These are phyloP conservation scores for Immersiporthe knoxdaviesiana DNA, from an alignment of 2,329 filamentous ascomycete genomes.

Conservation along the genomic window DNA sequence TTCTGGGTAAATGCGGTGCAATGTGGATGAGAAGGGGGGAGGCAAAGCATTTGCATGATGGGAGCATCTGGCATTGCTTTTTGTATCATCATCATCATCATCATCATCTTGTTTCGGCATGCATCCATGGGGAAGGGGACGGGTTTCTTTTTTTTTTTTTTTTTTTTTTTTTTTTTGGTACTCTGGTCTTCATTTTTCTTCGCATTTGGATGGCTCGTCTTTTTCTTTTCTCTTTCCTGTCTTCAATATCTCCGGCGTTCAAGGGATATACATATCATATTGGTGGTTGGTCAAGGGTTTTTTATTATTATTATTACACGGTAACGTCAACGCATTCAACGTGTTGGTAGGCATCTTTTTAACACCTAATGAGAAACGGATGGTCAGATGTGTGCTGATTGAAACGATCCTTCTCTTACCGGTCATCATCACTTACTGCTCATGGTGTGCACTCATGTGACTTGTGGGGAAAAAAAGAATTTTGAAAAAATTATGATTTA, in stretches of 20 bases:
- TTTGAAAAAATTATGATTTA: not conserved
- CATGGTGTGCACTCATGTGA: not conserved
- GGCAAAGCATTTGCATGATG: conserved; percentile 18
- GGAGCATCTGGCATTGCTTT: conserved; percentile 16
- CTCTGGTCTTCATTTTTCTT: not conserved
- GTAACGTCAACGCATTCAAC: conserved; percentile 26
- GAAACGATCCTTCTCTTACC: not conserved
- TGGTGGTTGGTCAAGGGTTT: not conserved
- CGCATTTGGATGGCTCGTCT: not conserved
- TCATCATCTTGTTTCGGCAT: conserved; percentile 9
- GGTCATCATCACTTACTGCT: not conserved
- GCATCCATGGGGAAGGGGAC: conserved; percentile 1
- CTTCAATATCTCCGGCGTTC: conserved; percentile 13
- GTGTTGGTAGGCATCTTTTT: conserved; percentile 14
- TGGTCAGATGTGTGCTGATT: not conserved
- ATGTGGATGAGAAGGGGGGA: not conserved
- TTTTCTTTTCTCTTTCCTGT: conserved; percentile 1
- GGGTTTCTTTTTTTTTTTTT: not conserved
- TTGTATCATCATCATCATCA: conserved; percentile 1
- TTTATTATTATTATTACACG: conserved; percentile 19
- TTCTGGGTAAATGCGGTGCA: conserved; percentile 12
- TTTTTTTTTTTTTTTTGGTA: not conserved
- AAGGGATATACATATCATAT: conserved; percentile 14
- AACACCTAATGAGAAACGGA: conserved; percentile 15
- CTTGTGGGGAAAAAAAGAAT: not conserved